Base-by-base conservation (phyloP, 106 monocot genomes). In the Apostasia ramifera region DNA sequence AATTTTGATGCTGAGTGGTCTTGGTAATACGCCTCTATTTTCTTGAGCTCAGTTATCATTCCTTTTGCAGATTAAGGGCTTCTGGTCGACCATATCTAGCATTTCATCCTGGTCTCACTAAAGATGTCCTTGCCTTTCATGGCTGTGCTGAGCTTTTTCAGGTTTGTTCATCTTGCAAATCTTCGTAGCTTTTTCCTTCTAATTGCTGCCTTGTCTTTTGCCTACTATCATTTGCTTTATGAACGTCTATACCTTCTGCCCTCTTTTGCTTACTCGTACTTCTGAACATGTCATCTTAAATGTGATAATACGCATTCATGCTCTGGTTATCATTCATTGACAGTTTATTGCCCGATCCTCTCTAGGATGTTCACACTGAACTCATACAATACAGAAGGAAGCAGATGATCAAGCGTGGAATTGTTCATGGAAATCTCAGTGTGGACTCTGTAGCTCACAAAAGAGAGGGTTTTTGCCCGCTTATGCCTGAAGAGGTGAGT, bases 141-240 rank as follows among this genome's bases (percentile, higher is more conserved):
- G 90, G 94, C 26, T 94, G 94, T 83, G 91, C 91, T 55, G 94
- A 94, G 62, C 87, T 85, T 60, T 94, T 88, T 76, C 94, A 94
- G 91, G 94, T 94, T 53, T 70, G 0, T 63, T 55, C 47, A 8
- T 13, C 49, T 41, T 26, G 53, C 12, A 45, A 9, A 42, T 42
- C 9, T 65, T 39, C 46, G 12, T 43, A 43, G 40, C 11, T 63
- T 7, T 72, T 59, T 58, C 26, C 26, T 4, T 40, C 4, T 63
- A 8, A 43, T 40, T 61, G 61, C 61, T 57, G 61, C 41, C 50
- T 2, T 71, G 57, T 57, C 57, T 5, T 57, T 37, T 26, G 37
- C 37, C 38, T 57, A 57, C 5, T 6, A 4, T 57, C 14, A 12
- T 59, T 59, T 6, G 6, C 6, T n/a, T 26, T 57, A 37, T 57